Base-by-base conservation (phyloP, 2,329 filamentous ascomycete species). In the Colletotrichum higginsianum region DNA sequence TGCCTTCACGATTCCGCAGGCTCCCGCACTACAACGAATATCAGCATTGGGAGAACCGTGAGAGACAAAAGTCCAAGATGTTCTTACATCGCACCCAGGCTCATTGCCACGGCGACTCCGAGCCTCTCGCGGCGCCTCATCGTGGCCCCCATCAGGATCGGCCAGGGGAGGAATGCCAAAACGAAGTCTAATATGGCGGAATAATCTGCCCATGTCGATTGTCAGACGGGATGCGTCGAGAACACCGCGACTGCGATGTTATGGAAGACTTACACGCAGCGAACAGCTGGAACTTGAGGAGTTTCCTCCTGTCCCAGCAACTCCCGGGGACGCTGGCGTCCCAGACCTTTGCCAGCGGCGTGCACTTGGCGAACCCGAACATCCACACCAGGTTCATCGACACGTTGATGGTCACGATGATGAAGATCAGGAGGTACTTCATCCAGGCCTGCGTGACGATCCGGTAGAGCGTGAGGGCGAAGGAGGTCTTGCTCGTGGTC, bases 31-130 rank as follows among this genome's bases (percentile, higher is more conserved):
- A 26, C 4, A 30, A 1, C 4, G 35, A 0, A 7, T 1, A 53
- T 67, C 2, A 66, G 61, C 21, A 8, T 21, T 2, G 1, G 30
- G 7, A 9, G 7, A 44, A 23, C 40, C 35, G 11, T 13, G 18
- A 44, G n/a, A 11, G n/a, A 11, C 11, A 35, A 11, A 30, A 30
- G 30, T 15, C 52, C 6, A 16, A n/a, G 2, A 11, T 5, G 11
- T 47, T 1, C 78, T 76, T 57, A 81, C 80, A 81, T 77, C 8
- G 76, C 78, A 21, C 80, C 80, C 13, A 82, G 61, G 60, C 80
- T 82, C 80, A 82, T 82, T 8, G 80, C 80, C 13, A 81, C 67
- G 21, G 80, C 79, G 8, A 82, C 78, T 21, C 80, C 80, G 40
- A 82, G 72, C 46, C 77, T 78, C 63, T 82, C 80, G 8, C 79